phyloP scores from a whole-genome alignment of 768 basidiomycete genomes.

The Suillus fuscotomentosus region DNA sequence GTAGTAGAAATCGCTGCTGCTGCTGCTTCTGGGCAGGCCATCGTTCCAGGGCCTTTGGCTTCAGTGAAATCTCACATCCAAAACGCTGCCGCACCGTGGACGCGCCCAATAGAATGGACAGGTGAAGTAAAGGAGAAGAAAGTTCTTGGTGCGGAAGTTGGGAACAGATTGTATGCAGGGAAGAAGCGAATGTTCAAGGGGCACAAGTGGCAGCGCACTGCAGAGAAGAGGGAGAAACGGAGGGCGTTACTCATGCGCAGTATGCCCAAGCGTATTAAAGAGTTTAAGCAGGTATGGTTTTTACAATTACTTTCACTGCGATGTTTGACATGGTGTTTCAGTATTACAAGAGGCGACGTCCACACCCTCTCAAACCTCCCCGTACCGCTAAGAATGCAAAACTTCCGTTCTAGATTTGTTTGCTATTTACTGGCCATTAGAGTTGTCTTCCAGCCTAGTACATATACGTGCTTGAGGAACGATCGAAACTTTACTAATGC shows the following conservation, averaged over 20 bases:
- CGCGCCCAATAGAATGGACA: conserved; percentile 39
- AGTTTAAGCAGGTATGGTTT: conserved; percentile 61
- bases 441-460: background rate
- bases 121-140: conserved; percentile 37
- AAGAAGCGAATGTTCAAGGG: conserved; percentile 92
- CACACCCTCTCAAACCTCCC: conserved; percentile 57
- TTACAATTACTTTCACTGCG: background rate
- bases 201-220: conserved; percentile 78
- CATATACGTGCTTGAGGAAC: no score
- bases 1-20: conserved; percentile 20
- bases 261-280: conserved; percentile 64
- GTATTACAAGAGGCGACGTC: conserved; percentile 40
- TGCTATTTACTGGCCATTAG: background rate
- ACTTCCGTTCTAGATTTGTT: conserved; percentile 51
- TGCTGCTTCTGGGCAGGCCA: conserved; percentile 17
- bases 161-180: conserved; percentile 67
- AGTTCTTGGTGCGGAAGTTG: conserved; percentile 50
- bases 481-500: background rate
- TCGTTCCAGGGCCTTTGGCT: conserved; percentile 17
- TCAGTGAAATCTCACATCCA: conserved; percentile 1
- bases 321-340: conserved; percentile 8
- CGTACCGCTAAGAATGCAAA: conserved; percentile 48
- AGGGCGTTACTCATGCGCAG: conserved; percentile 60
- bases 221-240: conserved; percentile 44
- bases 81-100: conserved; percentile 16